Evolutionary conservation across 2,329 filamentous ascomycete genomes (phyloP).

Genomic region (Ophiostoma montium): DNA sequence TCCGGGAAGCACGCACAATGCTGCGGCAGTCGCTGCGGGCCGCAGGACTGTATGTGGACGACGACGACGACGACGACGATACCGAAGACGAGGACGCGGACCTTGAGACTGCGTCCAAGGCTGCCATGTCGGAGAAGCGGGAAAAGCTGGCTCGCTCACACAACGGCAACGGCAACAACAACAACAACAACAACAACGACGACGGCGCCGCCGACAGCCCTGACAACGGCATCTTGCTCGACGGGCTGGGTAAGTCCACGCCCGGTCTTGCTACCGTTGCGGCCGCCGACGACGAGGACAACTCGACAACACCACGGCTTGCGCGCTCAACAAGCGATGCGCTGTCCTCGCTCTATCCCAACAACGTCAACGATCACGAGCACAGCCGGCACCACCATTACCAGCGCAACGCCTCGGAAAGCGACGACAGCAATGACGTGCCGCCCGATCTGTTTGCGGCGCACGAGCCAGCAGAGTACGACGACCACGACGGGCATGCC

Average conservation of each 20-base stretch:
- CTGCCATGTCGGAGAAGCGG: neutral
- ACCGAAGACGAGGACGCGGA: neutral
- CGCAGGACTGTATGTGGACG: constrained; percentile 18
- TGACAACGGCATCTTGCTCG: neutral
- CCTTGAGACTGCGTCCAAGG: neutral
- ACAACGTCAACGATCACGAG: neutral
- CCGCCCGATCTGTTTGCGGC: constrained; percentile 27
- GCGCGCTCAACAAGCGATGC: constrained; percentile 18
- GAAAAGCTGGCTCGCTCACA: neutral
- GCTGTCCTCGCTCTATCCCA: neutral
- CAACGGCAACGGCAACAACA: too few relatives aligned
- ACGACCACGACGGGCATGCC: constrained; percentile 17
- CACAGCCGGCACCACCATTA: constrained; percentile 12
- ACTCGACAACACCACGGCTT: constrained; percentile 17
- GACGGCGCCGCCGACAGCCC: neutral
- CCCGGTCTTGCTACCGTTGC: neutral
- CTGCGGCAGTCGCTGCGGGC: constrained; percentile 19
- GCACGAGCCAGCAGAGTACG: constrained; percentile 13
- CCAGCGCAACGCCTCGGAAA: constrained; percentile 17
- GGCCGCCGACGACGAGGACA: constrained; percentile 1
- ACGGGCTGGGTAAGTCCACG: neutral
- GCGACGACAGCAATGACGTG: constrained; percentile 29
- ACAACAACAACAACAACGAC: neutral
- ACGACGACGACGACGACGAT: constrained; percentile 5
- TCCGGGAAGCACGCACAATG: constrained; percentile 20